Base-by-base conservation (phyloP, 352 stramenopile genomes). In the Thalassiosira delicatula region DNA sequence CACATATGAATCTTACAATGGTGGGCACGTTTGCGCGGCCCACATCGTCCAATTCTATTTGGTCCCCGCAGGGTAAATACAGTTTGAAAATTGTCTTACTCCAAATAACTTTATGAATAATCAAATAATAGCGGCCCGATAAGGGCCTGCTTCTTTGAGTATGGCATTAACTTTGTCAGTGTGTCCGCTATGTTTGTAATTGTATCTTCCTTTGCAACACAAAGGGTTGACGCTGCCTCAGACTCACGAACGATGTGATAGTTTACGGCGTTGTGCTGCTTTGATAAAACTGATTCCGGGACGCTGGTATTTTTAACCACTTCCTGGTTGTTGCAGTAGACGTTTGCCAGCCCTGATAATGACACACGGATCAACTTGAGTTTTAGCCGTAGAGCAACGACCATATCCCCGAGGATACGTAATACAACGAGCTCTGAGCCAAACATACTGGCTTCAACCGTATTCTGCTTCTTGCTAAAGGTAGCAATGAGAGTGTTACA, bases 241-340 rank as follows among this genome's bases (percentile, higher is more conserved):
- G 76, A 49, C 32, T 90, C 81, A 0, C 81, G 25, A 21, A 68
- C 30, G 1, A 83, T 54, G 51, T 92, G 84, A 46, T 84, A 92
- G 30, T 81, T 78, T 54, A 92, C 84, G 12, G 69, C 30, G 51
- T 90, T 76, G 35, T 88, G 83, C 42, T 90, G 88, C 74, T 92
- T 92, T 0, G 54, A 70, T 19, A 92, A 59, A 29, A 62, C 75
- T 33, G 76, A 88, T n/a, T 82, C 70, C 19, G 82, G 84, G 21
- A 81, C 66, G 12, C 67, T 84, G 0, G 57, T 69, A 56, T 87
- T 90, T 63, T 84, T 86, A 0, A 82, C 33, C 0, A 91, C 84
- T 9, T 30, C 60, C 4, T 83, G 25, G 62, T 90, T 90, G 63
- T 90, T 77, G 63, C 77, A 91, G 21, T 56, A 88, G 0, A 85